These are phyloP conservation scores for Arxiozyma slooffiae DNA, from an alignment of 1,139 yeast genomes.

Conservation along the genomic window DNA sequence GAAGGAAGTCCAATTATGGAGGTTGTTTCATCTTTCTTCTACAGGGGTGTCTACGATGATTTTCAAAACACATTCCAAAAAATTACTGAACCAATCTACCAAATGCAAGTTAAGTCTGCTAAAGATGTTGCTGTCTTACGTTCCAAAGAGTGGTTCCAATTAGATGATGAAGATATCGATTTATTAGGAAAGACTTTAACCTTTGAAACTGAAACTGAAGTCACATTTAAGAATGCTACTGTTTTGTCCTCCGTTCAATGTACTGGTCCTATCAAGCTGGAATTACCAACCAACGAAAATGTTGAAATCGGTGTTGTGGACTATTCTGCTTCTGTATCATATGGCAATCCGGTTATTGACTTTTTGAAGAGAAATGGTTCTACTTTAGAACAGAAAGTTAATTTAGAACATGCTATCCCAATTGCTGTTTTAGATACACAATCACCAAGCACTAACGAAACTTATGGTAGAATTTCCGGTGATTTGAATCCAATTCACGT, in stretches of 20 bases:
- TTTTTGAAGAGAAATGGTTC: slow-evolving; percentile 86
- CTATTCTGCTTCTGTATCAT: slow-evolving; percentile 86
- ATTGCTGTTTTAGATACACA: slow-evolving; percentile 48
- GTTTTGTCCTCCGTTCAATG: slow-evolving; percentile 77
- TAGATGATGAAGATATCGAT: slow-evolving; percentile 55
- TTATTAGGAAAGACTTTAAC: slow-evolving; percentile 72
- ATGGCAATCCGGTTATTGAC: slow-evolving; percentile 96
- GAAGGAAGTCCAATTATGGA: slow-evolving; percentile 79
- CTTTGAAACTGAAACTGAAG: slow-evolving; percentile 81
- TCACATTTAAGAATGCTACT: slow-evolving; percentile 66
- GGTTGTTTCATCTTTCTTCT: slow-evolving; percentile 89
- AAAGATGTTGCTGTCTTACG: slow-evolving; percentile 89
- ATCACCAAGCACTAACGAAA: slow-evolving; percentile 72
- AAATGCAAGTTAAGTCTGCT: slow-evolving; percentile 58
- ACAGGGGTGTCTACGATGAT: slow-evolving; percentile 85
- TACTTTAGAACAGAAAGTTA: slow-evolving; percentile 87
- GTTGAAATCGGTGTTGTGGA: slow-evolving; percentile 79
- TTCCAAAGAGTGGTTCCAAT: slow-evolving; percentile 97
- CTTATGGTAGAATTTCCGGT: slow-evolving; percentile 95
- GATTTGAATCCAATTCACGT: slow-evolving; percentile 98
- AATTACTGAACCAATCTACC: slow-evolving; percentile 77
- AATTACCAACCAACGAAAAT: slow-evolving; percentile 86
- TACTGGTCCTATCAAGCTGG: slow-evolving; percentile 75
- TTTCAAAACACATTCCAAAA: slow-evolving; percentile 89
- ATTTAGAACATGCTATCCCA: slow-evolving; percentile 85